phyloP scores from a whole-genome alignment of 177 flowering plant species.

The Tripterygium wilfordii region DNA sequence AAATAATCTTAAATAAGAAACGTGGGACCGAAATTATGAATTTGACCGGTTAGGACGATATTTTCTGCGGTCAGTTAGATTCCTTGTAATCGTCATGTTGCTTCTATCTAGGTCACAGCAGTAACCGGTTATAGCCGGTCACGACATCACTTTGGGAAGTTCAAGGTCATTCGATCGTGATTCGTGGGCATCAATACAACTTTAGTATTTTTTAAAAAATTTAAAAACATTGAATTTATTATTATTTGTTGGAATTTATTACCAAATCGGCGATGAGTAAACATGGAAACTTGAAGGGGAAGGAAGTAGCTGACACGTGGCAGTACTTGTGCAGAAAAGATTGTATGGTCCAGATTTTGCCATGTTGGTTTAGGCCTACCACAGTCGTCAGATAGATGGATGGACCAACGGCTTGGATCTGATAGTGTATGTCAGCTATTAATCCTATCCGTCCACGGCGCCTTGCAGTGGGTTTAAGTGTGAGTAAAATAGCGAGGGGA shows the following conservation, averaged over 20 bases:
- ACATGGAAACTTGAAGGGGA: slow-evolving; percentile 25
- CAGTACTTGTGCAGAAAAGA: slow-evolving; percentile 4
- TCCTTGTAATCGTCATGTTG: slow-evolving; percentile 43
- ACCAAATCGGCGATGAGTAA: slow-evolving; percentile 21
- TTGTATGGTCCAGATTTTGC: slow-evolving; percentile 29
- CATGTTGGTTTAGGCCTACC: slow-evolving; percentile 39
- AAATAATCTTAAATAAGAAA: too few species aligned
- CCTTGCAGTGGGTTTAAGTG: slow-evolving; percentile 34
- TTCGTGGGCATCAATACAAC: too few species aligned
- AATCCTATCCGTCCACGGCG: slow-evolving; percentile 39
- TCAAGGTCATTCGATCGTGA: too few species aligned
- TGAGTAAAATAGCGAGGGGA: slow-evolving; percentile 26
- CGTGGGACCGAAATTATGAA: too few species aligned
- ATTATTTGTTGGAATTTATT: not conserved
- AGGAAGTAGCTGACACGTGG: slow-evolving; percentile 52
- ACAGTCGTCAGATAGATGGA: slow-evolving; percentile 26
- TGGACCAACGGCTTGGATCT: slow-evolving; percentile 17
- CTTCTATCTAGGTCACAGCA: slow-evolving; percentile 35
- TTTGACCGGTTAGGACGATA: too few species aligned
- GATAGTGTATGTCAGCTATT: not conserved
- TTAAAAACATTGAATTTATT: too few species aligned
- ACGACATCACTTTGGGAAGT: slow-evolving; percentile 14
- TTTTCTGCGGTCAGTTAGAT: slow-evolving; percentile 40
- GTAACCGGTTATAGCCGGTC: slow-evolving; percentile 38
- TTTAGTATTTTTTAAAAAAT: too few species aligned